A percentile compares a stretch with the other conserved stretches of the same genome.
phyloP scores from a whole-genome alignment of 1,139 yeast species.

The Ogataea hybrid region DNA sequence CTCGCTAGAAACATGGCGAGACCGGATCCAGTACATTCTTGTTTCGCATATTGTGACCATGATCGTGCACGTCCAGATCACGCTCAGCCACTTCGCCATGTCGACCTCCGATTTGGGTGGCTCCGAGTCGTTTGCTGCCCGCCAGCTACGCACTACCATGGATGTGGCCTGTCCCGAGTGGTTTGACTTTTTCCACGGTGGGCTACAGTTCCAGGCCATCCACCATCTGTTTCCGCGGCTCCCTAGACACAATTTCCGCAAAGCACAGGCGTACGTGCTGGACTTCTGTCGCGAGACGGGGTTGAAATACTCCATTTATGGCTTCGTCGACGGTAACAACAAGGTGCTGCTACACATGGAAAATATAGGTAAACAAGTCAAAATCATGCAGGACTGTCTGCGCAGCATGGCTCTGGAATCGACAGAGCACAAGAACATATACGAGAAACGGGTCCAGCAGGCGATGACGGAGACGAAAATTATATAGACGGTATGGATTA shows the following conservation, averaged over 20 bases:
- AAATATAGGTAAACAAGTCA: slow-evolving; percentile 78
- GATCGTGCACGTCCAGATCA: slow-evolving; percentile 91
- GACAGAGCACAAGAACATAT: slow-evolving; percentile 24
- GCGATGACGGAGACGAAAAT: slow-evolving; percentile 10
- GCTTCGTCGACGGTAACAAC: slow-evolving; percentile 75
- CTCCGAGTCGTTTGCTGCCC: slow-evolving; percentile 75
- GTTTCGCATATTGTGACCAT: slow-evolving; percentile 79
- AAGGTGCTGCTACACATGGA: slow-evolving; percentile 66
- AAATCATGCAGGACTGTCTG: slow-evolving; percentile 67
- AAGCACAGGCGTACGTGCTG: slow-evolving; percentile 68
- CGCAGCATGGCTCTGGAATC: slow-evolving; percentile 44
- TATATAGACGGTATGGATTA: slow-evolving; percentile 3
- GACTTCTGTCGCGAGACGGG: slow-evolving; percentile 80
- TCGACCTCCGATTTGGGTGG: slow-evolving; percentile 83
- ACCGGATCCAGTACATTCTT: slow-evolving; percentile 59
- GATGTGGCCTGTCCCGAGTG: slow-evolving; percentile 93
- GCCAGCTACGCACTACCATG: slow-evolving; percentile 89
- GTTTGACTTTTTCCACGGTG: slow-evolving; percentile 90
- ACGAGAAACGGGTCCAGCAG: slow-evolving; percentile 26
- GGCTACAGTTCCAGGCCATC: slow-evolving; percentile 86
- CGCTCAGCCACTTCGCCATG: slow-evolving; percentile 91
- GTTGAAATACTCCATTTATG: slow-evolving; percentile 77
- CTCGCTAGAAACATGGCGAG: slow-evolving; percentile 37
- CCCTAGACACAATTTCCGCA: slow-evolving; percentile 83
- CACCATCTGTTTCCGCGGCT: slow-evolving; percentile 88